Evolutionary conservation across 2,329 filamentous ascomycete species (phyloP), one percentile per base, ranked within the genome.

Genomic region (Ophiostoma triangulosporum): DNA sequence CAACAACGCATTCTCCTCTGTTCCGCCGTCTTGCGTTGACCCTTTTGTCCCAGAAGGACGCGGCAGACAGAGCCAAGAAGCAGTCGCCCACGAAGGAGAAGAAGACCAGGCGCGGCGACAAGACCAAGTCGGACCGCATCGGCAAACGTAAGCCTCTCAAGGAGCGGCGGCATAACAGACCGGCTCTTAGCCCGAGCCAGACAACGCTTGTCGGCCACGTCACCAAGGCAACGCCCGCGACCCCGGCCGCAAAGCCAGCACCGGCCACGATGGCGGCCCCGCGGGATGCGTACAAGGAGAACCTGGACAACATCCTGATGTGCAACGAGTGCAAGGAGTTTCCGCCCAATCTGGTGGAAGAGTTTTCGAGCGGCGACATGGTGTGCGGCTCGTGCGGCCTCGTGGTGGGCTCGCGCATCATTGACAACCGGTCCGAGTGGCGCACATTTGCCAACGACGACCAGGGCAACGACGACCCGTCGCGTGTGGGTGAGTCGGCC

Each of bases 391-490:
- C 85, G 57, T 98, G 93, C 64, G 93, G 93, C 35, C 76, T 96
- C 32, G 93, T 98, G 6, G 78, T 98, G 29, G 86, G 86, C 56
- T 86, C 91, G 64, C 85, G 88, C 60, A 89, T 93, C 66, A 90
- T 98, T 64, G 94, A 98, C 66, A 94, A 88, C 57, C 86, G 94
- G 58, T 95, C 89, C 48, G 93, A 98, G 72, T 98, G 93, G 93
- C 88, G 93, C 66, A 98, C 93, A 1, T 98, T 98, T 71, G 89
- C 90, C 65, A 97, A 97, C 66, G 93, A 98, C 64, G 94, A 98
- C 66, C 88, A 95, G 68, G 88, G 88, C 64, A 90, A 87, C 64
- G 94, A 97, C 62, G 93, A 98, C 61, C 93, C 94, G 4, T 96
- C 89, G 56, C 93, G 93, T 88, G 91, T 98, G 60, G 93, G 93